Evolutionary conservation across 2,329 filamentous ascomycete species (phyloP).

Genomic region (Neoascochyta sp.): DNA sequence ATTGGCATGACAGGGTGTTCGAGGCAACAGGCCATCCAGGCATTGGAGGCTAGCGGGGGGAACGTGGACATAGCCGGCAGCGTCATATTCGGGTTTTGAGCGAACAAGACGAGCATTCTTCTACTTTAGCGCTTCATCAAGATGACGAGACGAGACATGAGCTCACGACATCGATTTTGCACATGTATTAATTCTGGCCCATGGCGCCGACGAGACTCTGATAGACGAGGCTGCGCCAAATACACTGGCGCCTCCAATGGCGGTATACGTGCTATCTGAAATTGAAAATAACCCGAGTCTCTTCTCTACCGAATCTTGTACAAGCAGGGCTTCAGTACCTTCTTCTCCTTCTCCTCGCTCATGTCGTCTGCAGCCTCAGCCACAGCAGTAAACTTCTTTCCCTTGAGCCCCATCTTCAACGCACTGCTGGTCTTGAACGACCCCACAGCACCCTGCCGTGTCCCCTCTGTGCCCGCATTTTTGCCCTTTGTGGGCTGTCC

Average conservation of each 20-base stretch:
- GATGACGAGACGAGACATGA: no score
- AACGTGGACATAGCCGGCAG: slow-evolving; percentile 87
- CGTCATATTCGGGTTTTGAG: slow-evolving; percentile 59
- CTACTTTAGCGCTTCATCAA: no score
- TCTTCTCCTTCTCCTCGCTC: slow-evolving; percentile 57
- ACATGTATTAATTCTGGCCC: no score
- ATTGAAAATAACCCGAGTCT: no score
- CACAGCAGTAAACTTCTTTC: slow-evolving; percentile 28
- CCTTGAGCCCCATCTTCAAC: slow-evolving; percentile 52
- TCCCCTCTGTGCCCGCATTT: slow-evolving; percentile 50
- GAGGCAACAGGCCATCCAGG: slow-evolving; percentile 70
- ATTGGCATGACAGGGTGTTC: slow-evolving; percentile 69
- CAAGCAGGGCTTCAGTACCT: slow-evolving; percentile 89
- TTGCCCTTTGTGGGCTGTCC: slow-evolving; percentile 72
- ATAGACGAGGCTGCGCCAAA: no score
- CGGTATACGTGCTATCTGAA: no score
- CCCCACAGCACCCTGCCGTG: slow-evolving; percentile 43
- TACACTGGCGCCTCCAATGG: no score
- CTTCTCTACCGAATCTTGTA: slow-evolving; percentile 88
- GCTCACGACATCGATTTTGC: no score
- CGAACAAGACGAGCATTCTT: no score
- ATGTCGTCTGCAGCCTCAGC: slow-evolving; percentile 51
- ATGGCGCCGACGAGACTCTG: no score
- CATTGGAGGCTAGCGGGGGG: slow-evolving; percentile 76
- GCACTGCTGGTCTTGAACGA: slow-evolving; percentile 58